Evolutionary conservation across 192 early-diverging fungal genomes (phyloP).

Genomic region (Thoreauomyces humboldtii): DNA sequence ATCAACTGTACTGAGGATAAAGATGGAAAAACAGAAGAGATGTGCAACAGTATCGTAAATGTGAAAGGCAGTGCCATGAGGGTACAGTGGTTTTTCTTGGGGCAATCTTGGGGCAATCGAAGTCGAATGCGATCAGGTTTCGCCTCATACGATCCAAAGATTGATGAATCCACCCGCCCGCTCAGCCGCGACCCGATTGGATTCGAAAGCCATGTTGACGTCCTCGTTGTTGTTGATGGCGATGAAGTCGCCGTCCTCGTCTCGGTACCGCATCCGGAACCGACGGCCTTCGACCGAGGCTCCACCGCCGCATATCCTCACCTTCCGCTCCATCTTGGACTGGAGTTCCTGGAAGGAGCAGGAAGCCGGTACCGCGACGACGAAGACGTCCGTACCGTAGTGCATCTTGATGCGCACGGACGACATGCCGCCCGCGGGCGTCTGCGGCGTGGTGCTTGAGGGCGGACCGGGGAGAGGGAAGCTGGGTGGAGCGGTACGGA

Average conservation of each 20-base stretch:
- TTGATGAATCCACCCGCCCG: conserved; percentile 32
- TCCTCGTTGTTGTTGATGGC: conserved; percentile 87
- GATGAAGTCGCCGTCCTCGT: conserved; percentile 91
- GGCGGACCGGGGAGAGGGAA: conserved; percentile 11
- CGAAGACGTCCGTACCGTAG: conserved; percentile 84
- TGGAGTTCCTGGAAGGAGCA: conserved; percentile 75
- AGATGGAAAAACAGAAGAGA: too few relatives aligned
- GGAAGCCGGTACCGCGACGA: conserved; percentile 76
- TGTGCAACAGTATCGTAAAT: too few relatives aligned
- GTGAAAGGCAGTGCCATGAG: too few relatives aligned
- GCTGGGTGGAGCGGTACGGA: background rate
- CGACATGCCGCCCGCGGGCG: background rate
- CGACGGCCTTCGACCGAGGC: conserved; percentile 35
- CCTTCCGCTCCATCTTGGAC: conserved; percentile 85
- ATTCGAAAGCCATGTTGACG: conserved; percentile 87
- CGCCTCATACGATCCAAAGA: conserved; percentile 28
- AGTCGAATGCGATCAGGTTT: too few relatives aligned
- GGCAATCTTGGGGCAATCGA: too few relatives aligned
- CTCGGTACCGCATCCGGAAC: conserved; percentile 79
- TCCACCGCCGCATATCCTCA: conserved; percentile 72
- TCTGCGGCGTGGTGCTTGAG: background rate
- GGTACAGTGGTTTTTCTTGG: too few relatives aligned
- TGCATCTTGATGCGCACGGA: conserved; percentile 83
- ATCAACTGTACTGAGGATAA: too few relatives aligned
- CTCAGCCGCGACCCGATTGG: background rate